Base-by-base conservation (phyloP, 2,329 filamentous ascomycete genomes). In the Tolypocladium paradoxum region DNA sequence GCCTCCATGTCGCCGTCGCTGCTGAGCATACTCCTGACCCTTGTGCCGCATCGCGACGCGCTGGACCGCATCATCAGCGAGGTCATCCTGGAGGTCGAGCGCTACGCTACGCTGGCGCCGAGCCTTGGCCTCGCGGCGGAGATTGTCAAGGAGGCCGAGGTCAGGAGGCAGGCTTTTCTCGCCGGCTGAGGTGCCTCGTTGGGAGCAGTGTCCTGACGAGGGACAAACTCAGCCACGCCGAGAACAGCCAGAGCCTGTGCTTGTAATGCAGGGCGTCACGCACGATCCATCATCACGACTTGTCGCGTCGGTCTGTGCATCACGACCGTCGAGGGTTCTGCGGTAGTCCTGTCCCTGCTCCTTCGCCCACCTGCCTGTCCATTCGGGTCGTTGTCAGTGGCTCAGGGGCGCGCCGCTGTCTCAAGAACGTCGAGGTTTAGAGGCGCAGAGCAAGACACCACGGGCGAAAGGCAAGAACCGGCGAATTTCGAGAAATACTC, bases 1-100 rank as follows among this genome's bases (percentile, higher is more conserved):
- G 87, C 88, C 18, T 90, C 85, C 18, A 88, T 92, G 82, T 90
- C 84, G 9, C 83, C 84, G 1, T 84, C 84, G 6, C 78, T 92
- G 3, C 82, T 81, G 27, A 77, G 74, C 49, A 82, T 91, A 40
- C 73, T 92, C 65, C 56, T 78, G 49, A 75, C 73, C 2, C 64
- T 84, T 27, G 75, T 83, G 4, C 73, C 79, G 33, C 75, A 77
- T 57, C 73, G 76, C 51, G 77, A 82, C 56, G 75, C 83, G 36
- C 80, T 91, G 60, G 86, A 91, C 67, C 77, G 81, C 54, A 89
- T 92, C 60, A 88, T 92, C 68, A 83, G 83, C 62, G 83, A 88
- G 54, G 87, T 92, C 48, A 81, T 91, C 47, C 73, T 82, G 55
- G 88, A 92, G 64, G 82, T 91, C 55, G 84, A 88, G 65, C 78